Base-by-base conservation (phyloP, 108 stramenopile genomes). In the Fistulifera solaris region DNA sequence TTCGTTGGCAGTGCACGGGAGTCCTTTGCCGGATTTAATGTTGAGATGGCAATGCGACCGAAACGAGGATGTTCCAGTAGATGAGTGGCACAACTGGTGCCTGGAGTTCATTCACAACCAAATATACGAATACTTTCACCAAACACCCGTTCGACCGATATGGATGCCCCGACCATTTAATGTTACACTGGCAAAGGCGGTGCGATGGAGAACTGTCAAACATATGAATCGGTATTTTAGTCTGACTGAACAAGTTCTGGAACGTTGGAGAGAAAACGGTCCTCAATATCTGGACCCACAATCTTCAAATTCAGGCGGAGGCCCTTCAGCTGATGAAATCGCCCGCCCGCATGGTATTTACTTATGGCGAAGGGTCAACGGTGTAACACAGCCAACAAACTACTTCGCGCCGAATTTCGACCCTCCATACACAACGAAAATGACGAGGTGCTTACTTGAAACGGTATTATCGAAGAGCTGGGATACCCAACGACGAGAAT, bases 201-300 rank as follows among this genome's bases (percentile, higher is more conserved):
- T 92, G 27, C 65, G 78, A 38, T 92, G 90, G 90, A 85, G 76
- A 64, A 92, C 90, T 38, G 82, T 86, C 52, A 92, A 92, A 58
- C 90, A 92, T 54, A 92, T 92, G 90, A 88, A 92, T 67, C 82
- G 84, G 48, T 92, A 85, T 65, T 92, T 92, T 78, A 76, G 85
- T 12, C 81, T 80, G 38, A 78, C 83, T 0, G 86, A 92, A 65
- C 66, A 78, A 23, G 84, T 88, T 27, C 74, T 92, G 47, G 77
- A 92, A 67, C 73, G 74, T 21, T 92, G 90, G 90, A 67, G 84
- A 66, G 85, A 88, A 61, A 83, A 75, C 53, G 90, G 90, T 55
- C 86, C 90, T 26, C 86, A 88, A 63, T 86, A 75, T 43, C 60
- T 92, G 16, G 78, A 85, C 56, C 90, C 90, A 13, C 69, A 83